Percentiles rank a stretch among this genome's conserved stretches.
Evolutionary conservation across 352 stramenopile species (phyloP).

Genomic region (Phytophthora boehmeriae): DNA sequence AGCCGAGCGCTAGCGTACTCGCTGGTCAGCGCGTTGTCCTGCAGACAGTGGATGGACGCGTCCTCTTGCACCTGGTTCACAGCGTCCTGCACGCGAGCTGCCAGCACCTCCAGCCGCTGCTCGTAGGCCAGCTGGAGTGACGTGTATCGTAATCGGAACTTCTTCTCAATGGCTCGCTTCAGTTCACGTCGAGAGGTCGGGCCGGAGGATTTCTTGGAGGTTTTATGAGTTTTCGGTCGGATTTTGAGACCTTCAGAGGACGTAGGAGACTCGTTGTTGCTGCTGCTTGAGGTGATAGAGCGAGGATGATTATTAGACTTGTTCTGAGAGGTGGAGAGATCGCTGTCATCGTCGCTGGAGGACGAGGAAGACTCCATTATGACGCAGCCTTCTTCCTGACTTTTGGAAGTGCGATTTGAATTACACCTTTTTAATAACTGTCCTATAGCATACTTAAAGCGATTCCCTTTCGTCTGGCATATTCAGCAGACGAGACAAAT

Average conservation of each 20-base stretch:
- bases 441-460: not conserved
- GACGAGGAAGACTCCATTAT: constrained; percentile 20
- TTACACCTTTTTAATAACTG: not conserved
- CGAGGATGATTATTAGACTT: not conserved
- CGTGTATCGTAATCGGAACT: constrained; percentile 72
- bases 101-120: constrained; percentile 64
- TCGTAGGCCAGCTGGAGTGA: constrained; percentile 78
- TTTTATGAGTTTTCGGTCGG: constrained; percentile 19
- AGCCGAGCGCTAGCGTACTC: constrained; percentile 68
- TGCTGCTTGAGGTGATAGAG: constrained; percentile 13
- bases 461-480: no score
- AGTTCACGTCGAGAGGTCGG: constrained; percentile 35
- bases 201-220: constrained; percentile 4
- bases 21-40: constrained; percentile 66
- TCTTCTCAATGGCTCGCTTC: constrained; percentile 68
- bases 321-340: not conserved
- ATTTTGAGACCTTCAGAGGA: constrained; percentile 18
- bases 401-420: constrained; percentile 17
- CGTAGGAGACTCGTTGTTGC: constrained; percentile 12
- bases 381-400: constrained; percentile 5
- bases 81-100: constrained; percentile 51
- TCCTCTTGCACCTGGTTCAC: constrained; percentile 65
- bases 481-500: not conserved
- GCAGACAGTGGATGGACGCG: constrained; percentile 61
- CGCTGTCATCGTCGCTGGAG: constrained; percentile 7